Evolutionary conservation across 1,284 basidiomycete species (phyloP).

Genomic region (Coniferiporia sulphurascens): DNA sequence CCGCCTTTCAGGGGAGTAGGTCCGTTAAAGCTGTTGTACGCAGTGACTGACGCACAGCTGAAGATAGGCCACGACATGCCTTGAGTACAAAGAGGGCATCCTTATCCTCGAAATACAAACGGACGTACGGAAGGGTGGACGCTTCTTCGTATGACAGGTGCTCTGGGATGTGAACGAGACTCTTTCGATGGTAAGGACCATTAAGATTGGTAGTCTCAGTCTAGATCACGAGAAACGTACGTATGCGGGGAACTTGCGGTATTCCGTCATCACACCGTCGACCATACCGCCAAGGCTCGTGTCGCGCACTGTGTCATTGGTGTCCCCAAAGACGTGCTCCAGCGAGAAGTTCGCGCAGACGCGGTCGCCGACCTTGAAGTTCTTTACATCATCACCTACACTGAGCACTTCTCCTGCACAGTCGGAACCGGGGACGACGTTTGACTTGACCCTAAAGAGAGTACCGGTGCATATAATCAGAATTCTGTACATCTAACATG

Average conservation of each 20-base stretch:
- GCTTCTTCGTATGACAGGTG: conserved; percentile 49
- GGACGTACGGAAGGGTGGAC: conserved; percentile 38
- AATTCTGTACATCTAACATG: too few species aligned
- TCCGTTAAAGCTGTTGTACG: conserved; percentile 45
- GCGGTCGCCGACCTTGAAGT: conserved; percentile 50
- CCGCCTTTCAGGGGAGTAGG: conserved; percentile 39
- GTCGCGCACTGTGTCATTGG: conserved; percentile 27
- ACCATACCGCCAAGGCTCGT: conserved; percentile 41
- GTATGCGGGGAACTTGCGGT: conserved; percentile 40
- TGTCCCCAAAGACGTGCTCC: conserved; percentile 38
- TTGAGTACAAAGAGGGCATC: conserved; percentile 1
- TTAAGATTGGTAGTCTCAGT: conserved; percentile 9
- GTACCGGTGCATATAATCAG: too few species aligned
- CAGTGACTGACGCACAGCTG: conserved; percentile 44
- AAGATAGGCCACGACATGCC: neutral
- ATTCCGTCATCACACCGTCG: conserved; percentile 54
- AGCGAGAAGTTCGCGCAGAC: conserved; percentile 44
- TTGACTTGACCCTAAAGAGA: conserved; percentile 21
- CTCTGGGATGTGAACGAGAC: conserved; percentile 40
- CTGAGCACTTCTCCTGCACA: conserved; percentile 55
- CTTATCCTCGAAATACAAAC: conserved; percentile 23
- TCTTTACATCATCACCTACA: conserved; percentile 48
- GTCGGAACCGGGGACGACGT: conserved; percentile 54
- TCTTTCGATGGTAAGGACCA: conserved; percentile 37
- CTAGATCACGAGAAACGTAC: conserved; percentile 49